A percentile compares a stretch with the other conserved stretches of the same genome.
Conservation (phyloP, 495 filamentous ascomycete genomes). For the Alectoria sarmentosa region DNA sequence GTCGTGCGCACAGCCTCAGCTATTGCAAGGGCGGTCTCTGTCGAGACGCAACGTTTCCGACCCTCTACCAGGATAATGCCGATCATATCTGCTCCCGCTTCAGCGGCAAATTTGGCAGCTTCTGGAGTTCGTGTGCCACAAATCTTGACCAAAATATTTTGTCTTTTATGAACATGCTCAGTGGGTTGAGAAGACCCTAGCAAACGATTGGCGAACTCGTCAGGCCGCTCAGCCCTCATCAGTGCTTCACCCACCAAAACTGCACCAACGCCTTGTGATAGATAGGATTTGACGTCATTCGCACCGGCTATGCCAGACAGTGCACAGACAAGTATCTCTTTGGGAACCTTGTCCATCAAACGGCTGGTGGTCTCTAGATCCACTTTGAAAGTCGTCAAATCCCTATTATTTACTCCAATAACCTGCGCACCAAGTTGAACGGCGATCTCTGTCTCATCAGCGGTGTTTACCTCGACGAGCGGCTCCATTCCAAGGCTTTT, state of each 20-base stretch:
- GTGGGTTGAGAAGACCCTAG: conserved; percentile 48
- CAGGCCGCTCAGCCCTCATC: conserved; percentile 78
- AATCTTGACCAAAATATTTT: conserved; percentile 70
- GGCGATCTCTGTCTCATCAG: conserved; percentile 85
- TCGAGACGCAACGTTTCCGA: conserved; percentile 67
- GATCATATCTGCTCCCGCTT: conserved; percentile 84
- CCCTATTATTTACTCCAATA: conserved; percentile 92
- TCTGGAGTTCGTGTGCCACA: conserved; percentile 88
- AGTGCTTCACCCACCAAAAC: conserved; percentile 93
- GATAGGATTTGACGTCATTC: conserved; percentile 84
- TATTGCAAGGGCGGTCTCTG: conserved; percentile 71
- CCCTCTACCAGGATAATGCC: conserved; percentile 87
- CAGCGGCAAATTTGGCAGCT: conserved; percentile 69
- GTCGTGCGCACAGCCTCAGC: conserved; percentile 66
- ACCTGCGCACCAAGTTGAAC: conserved; percentile 84
- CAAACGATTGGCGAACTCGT: conserved; percentile 73
- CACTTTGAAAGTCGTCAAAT: conserved; percentile 92
- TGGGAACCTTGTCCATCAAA: conserved; percentile 75
- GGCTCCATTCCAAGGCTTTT: conserved; percentile 93
- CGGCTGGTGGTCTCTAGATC: conserved; percentile 91
- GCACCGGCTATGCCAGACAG: conserved; percentile 89
- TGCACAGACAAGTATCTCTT: conserved; percentile 85
- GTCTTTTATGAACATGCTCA: conserved; percentile 12
- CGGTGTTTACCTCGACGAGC: conserved; percentile 91
- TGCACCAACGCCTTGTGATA: conserved; percentile 82